Evolutionary conservation across 75 land plant species (phyloP).

Genomic region (Picea glauca): DNA sequence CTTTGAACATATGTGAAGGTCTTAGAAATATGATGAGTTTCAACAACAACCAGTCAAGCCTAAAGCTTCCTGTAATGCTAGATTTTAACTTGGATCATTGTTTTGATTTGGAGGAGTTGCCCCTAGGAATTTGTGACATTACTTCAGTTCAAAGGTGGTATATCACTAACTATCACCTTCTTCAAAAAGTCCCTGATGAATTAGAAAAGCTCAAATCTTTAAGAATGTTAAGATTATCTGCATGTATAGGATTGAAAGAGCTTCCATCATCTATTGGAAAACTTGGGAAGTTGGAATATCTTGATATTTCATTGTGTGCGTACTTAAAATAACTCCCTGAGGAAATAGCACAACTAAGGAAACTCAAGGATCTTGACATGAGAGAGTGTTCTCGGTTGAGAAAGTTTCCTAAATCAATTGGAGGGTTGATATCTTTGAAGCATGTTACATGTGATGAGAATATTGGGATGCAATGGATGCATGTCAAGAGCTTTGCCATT

Average conservation of each 20-base stretch:
- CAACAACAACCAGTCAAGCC: constrained; percentile 19
- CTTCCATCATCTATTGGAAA: constrained; percentile 37
- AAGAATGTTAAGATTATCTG: constrained; percentile 35
- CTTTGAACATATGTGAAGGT: constrained; percentile 41
- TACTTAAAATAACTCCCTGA: constrained; percentile 41
- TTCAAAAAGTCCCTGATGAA: constrained; percentile 35
- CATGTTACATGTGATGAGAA: constrained; percentile 6
- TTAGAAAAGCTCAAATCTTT: constrained; percentile 31
- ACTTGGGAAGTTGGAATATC: constrained; percentile 39
- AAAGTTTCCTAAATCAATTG: constrained; percentile 27
- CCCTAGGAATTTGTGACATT: constrained; percentile 29
- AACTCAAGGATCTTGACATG: constrained; percentile 64
- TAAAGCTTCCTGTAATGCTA: constrained; percentile 32
- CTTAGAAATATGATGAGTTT: constrained; percentile 10
- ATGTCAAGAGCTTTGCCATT: constrained; percentile 10
- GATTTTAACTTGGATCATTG: constrained; percentile 56
- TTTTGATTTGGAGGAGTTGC: constrained; percentile 35
- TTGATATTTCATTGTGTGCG: constrained; percentile 46
- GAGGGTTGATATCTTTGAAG: not conserved
- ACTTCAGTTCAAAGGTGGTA: constrained; percentile 23
- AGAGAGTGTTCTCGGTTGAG: constrained; percentile 41
- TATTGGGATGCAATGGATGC: not conserved
- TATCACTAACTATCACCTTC: constrained; percentile 48
- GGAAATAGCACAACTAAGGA: constrained; percentile 21
- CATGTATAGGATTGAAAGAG: constrained; percentile 35